phyloP scores from a whole-genome alignment of 306 rosid genomes.

The Citrullus amarus region DNA sequence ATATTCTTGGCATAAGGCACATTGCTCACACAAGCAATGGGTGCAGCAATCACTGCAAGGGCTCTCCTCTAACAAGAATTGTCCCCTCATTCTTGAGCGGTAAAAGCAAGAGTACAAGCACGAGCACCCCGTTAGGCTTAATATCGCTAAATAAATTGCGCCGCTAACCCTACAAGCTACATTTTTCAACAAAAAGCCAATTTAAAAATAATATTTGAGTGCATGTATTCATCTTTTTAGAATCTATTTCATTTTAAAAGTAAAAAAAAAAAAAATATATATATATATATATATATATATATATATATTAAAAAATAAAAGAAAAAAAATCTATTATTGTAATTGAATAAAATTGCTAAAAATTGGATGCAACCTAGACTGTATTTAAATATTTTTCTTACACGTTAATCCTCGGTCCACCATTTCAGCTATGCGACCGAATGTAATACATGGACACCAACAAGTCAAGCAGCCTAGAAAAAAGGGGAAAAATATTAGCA shows the following conservation, averaged over 20 bases:
- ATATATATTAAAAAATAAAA: too few species aligned
- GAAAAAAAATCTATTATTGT: too few species aligned
- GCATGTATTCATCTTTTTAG: too few species aligned
- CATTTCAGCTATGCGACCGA: constrained; percentile 44
- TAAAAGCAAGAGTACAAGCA: constrained; percentile 29
- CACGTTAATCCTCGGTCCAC: constrained; percentile 35
- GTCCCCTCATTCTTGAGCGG: constrained; percentile 33
- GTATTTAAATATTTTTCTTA: background rate
- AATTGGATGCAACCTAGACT: too few species aligned
- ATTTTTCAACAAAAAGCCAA: background rate
- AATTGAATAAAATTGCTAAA: too few species aligned
- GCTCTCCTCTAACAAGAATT: constrained; percentile 25
- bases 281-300: too few species aligned
- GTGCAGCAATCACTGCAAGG: constrained; percentile 26
- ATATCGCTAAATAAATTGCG: constrained; percentile 18
- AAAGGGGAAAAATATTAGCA: too few species aligned
- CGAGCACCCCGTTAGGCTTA: constrained; percentile 12
- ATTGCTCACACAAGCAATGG: constrained; percentile 24
- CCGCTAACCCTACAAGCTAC: constrained; percentile 40
- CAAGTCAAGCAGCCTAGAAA: constrained; percentile 30
- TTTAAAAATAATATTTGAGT: too few species aligned
- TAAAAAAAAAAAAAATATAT: too few species aligned
- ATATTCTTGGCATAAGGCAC: constrained; percentile 42
- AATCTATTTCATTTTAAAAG: too few species aligned
- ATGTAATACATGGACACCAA: constrained; percentile 43